Conservation (phyloP, 768 basidiomycete species). For the Favolaschia claudopus region DNA sequence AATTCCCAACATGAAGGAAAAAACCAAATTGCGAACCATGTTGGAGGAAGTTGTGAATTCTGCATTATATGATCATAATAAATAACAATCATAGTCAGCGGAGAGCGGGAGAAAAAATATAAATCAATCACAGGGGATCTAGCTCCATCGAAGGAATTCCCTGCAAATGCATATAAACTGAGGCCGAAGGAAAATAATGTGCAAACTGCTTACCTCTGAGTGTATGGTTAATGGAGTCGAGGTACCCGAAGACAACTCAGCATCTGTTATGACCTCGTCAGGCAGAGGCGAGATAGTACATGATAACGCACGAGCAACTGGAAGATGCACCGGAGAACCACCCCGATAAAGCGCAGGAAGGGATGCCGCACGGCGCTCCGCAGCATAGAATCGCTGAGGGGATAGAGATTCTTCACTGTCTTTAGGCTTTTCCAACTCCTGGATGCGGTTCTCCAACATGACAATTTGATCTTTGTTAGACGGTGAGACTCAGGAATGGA, state of each 20-base stretch:
- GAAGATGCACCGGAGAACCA: conserved; percentile 5
- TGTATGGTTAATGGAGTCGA: not conserved
- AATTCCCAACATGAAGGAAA: conserved; percentile 52
- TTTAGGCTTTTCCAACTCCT: conserved; percentile 40
- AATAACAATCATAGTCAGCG: no score
- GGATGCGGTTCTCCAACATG: conserved; percentile 45
- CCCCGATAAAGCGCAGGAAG: conserved; percentile 17
- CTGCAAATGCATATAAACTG: not conserved
- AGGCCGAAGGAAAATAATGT: no score
- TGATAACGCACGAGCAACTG: conserved; percentile 8
- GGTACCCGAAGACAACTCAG: conserved; percentile 1
- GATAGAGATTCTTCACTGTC: conserved; percentile 25
- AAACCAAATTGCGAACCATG: conserved; percentile 48
- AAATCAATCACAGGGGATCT: conserved; percentile 20
- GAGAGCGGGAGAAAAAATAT: not conserved
- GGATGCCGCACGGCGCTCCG: conserved; percentile 7
- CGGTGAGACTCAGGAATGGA: not conserved
- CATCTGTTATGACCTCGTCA: conserved; percentile 4
- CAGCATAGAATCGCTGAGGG: conserved; percentile 33
- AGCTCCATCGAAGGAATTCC: conserved; percentile 14
- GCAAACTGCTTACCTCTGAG: conserved; percentile 1
- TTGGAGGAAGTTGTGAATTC: conserved; percentile 27
- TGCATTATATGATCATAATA: not conserved
- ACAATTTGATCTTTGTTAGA: conserved; percentile 42
- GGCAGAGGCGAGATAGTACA: not conserved